These are phyloP conservation scores for Phytophthora hibernalis DNA, from an alignment of 352 stramenopile genomes.

Conservation along the genomic window DNA sequence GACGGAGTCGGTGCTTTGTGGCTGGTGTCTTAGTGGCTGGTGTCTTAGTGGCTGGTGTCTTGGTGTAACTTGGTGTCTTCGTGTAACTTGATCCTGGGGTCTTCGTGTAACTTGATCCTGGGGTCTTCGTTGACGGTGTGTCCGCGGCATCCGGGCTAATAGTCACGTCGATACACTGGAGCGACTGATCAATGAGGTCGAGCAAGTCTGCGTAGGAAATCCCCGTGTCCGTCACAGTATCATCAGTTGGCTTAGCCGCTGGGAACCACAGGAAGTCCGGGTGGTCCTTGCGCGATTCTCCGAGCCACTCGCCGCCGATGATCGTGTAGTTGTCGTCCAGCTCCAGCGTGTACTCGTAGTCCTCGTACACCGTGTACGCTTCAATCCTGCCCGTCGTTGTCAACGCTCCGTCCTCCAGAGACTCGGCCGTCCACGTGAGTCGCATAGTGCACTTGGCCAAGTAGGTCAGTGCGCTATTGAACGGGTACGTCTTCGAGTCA, in stretches of 20 bases:
- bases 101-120: conserved; percentile 25
- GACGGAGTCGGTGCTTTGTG: conserved; percentile 9
- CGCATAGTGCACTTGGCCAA: conserved; percentile 54
- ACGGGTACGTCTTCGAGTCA: conserved; percentile 51
- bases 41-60: conserved; percentile 17
- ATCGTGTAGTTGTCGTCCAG: conserved; percentile 51
- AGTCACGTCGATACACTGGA: conserved; percentile 30
- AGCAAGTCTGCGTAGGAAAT: conserved; percentile 32
- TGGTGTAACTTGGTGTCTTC: conserved; percentile 17
- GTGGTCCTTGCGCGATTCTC: conserved; percentile 30
- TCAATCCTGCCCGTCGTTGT: conserved; percentile 34
- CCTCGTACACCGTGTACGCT: conserved; percentile 40
- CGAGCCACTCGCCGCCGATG: conserved; percentile 53
- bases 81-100: conserved; percentile 18
- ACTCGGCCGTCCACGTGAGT: conserved; percentile 57
- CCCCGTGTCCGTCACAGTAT: conserved; percentile 34
- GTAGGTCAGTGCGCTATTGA: conserved; percentile 45
- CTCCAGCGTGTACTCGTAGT: conserved; percentile 55
- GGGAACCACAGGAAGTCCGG: conserved; percentile 57
- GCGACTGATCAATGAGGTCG: conserved; percentile 24
- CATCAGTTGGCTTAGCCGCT: conserved; percentile 25
- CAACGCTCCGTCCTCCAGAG: conserved; percentile 48
- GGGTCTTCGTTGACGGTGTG: conserved; percentile 23
- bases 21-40: conserved; percentile 15
- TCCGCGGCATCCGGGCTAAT: conserved; percentile 18